Conservation (phyloP, 73 alveolate genomes). For the Durusdinium trenchii region DNA sequence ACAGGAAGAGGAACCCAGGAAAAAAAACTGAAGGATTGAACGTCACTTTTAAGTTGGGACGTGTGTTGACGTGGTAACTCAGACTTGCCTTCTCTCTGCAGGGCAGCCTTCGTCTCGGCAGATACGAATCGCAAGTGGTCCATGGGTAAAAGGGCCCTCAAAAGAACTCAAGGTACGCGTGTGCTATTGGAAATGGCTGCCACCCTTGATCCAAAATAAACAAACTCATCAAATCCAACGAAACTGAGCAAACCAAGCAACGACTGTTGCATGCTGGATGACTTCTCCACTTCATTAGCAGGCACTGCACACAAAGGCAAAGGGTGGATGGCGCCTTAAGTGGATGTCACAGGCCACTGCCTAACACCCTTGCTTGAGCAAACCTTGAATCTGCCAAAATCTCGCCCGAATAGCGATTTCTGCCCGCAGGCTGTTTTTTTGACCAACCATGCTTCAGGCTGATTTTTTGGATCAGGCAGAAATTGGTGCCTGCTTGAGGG, state of each 20-base stretch:
- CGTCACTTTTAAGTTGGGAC: no score
- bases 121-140: background rate
- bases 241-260: background rate
- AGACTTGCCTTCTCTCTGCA: background rate
- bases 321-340: constrained; percentile 19
- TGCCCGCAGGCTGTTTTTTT: constrained; percentile 10
- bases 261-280: background rate
- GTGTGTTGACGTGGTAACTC: no score
- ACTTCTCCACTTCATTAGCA: background rate
- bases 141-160: background rate
- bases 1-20: background rate
- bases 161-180: background rate
- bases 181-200: background rate
- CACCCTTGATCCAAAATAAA: background rate
- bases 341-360: background rate
- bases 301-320: background rate
- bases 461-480: background rate
- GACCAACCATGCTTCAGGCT: background rate
- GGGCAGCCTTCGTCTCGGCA: background rate
- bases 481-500: background rate
- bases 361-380: background rate
- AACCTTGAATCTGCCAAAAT: background rate
- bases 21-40: background rate
- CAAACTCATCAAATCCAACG: background rate
- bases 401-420: background rate